Conservation (phyloP, 192 early-diverging fungal species). For the Coemansia sp. region DNA sequence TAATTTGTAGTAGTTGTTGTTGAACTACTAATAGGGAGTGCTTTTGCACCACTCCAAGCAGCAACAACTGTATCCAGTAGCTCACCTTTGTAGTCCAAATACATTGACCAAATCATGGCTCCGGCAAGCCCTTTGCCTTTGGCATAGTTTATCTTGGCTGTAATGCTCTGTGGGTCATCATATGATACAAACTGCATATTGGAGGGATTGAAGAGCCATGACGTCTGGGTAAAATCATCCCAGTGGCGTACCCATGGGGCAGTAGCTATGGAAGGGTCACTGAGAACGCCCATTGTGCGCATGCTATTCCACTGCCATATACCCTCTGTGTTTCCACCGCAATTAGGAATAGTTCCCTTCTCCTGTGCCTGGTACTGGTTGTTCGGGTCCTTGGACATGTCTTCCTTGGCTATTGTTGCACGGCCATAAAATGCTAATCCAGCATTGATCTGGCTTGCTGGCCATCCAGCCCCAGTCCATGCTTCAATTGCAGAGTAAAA, state of each 20-base stretch:
- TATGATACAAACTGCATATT: conserved; percentile 69
- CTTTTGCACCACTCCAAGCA: not conserved
- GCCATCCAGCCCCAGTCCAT: conserved; percentile 64
- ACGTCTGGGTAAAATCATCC: conserved; percentile 62
- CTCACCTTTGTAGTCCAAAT: conserved; percentile 65
- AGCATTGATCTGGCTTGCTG: conserved; percentile 61
- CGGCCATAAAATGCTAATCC: conserved; percentile 69
- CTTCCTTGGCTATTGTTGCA: conserved; percentile 37
- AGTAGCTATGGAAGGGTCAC: conserved; percentile 13
- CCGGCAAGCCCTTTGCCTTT: conserved; percentile 61
- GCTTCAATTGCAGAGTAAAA: conserved; percentile 56
- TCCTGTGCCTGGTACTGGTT: conserved; percentile 34
- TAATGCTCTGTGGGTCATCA: conserved; percentile 66
- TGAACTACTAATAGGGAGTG: too few species aligned
- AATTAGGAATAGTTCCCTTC: conserved; percentile 37
- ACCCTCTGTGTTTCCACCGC: conserved; percentile 61
- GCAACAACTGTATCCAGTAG: conserved; percentile 38
- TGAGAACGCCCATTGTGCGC: conserved; percentile 57
- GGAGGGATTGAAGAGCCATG: conserved; percentile 70
- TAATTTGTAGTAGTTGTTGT: not conserved
- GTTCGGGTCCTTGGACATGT: conserved; percentile 27
- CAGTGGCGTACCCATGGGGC: conserved; percentile 65
- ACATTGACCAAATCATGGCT: conserved; percentile 69
- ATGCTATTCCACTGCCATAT: conserved; percentile 66
- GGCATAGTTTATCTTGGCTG: conserved; percentile 63